Evolutionary conservation across 78 protist genomes (phyloP), one percentile per base, ranked within the genome.

Genomic region (Bodo saltans): DNA sequence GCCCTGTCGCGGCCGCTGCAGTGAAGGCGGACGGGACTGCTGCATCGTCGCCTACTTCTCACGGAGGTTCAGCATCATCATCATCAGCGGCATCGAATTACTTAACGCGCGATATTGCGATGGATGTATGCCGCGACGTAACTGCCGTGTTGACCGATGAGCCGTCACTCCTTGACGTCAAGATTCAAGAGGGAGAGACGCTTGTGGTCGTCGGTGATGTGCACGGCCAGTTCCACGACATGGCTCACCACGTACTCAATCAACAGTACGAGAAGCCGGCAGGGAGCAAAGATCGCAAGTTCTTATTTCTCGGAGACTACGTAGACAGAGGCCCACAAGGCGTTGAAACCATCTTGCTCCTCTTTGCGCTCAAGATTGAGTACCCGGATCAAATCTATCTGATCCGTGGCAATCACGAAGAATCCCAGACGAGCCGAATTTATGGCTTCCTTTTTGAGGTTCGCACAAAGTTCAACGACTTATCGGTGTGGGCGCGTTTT

Each of bases 331-430:
- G 94, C 1, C 28, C 69, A 0, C 88, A 86, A 68, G 40, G 69
- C n/a, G 68, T 89, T 67, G 94, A 91, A 47, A 17, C 37, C 27
- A 38, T 83, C 37, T 35, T 47, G 34, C 74, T 82, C 33, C 67
- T 91, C 40, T 41, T 79, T 42, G 39, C 85, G 12, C 75, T 85
- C 68, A 85, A 85, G 67, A 3, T 68, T 40, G 4, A 23, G 26
- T 88, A 69, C 29, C 90, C 90, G 8, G n/a, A 69, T 17, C 27
- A 72, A 12, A 12, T 91, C 33, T 32, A 67, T 37, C 70, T 88
- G 12, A 38, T 91, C 1, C 80, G 94, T 3, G 94, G 94, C 34
- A 91, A 91, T 72, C 94, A 91, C 70, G 94, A 91, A 74, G 83
- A 74, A 25, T 0, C 8, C 47, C 75, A 84, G 34, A 28, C 26